phyloP scores from a whole-genome alignment of 139 green algal species.

The Coccomyxa sp. region DNA sequence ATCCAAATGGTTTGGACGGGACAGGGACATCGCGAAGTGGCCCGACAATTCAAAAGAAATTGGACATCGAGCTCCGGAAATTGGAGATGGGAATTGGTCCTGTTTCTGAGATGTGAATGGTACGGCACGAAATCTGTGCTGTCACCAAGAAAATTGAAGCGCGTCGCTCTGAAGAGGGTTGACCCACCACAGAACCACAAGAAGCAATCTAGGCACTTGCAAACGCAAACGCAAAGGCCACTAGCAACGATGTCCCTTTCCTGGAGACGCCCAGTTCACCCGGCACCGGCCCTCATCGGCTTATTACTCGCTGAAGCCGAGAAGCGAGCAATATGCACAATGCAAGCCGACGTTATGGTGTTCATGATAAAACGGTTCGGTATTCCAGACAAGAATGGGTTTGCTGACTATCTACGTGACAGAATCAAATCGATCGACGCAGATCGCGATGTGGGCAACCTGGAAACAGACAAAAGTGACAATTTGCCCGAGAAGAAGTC shows the following conservation, averaged over 20 bases:
- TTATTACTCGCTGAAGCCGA: background rate
- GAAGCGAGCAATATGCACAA: conserved; percentile 1
- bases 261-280: background rate
- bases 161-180: background rate
- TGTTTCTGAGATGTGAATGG: conserved; percentile 1
- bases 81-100: background rate
- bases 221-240: background rate
- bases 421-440: background rate
- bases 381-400: background rate
- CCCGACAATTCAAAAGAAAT: conserved; percentile 1
- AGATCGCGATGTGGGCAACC: background rate
- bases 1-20: background rate
- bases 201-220: background rate
- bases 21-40: background rate
- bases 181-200: background rate
- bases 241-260: background rate
- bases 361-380: conserved; percentile 1
- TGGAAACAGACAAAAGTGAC: background rate
- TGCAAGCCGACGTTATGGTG: background rate
- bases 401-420: conserved; percentile 1
- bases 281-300: background rate
- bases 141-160: conserved; percentile 1
- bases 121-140: background rate
- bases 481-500: background rate
- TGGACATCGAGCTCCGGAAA: background rate